phyloP scores from a whole-genome alignment of 805 yeast genomes.

The Candida morakotiae region DNA sequence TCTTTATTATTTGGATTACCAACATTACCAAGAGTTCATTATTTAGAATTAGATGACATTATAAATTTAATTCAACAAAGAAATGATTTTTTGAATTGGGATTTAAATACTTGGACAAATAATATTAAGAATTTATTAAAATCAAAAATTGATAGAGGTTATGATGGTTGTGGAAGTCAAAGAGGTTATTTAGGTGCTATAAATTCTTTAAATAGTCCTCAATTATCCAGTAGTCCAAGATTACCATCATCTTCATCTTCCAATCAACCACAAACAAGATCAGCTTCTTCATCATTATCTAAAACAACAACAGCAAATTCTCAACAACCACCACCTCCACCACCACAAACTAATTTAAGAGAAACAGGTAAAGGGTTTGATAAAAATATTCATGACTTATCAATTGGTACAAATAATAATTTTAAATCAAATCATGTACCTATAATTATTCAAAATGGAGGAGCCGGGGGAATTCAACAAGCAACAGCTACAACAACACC shows the following conservation, averaged over 20 bases:
- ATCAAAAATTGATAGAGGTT: conserved; percentile 43
- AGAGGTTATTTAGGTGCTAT: conserved; percentile 61
- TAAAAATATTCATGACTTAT: conserved; percentile 13
- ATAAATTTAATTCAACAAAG: conserved; percentile 15
- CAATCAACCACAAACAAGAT: not conserved
- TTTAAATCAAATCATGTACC: conserved; percentile 5
- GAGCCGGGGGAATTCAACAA: not conserved
- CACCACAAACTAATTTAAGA: conserved; percentile 2
- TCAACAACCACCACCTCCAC: not conserved
- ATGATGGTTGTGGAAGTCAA: conserved; percentile 72
- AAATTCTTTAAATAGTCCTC: conserved; percentile 44
- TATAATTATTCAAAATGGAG: conserved; percentile 5
- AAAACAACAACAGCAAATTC: conserved; percentile 1
- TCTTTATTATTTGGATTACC: conserved; percentile 43
- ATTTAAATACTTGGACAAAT: conserved; percentile 29
- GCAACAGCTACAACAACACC: not conserved
- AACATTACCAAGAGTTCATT: conserved; percentile 42
- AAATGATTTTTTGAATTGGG: conserved; percentile 33
- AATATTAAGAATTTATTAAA: conserved; percentile 28
- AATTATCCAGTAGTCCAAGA: conserved; percentile 9
- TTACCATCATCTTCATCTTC: conserved; percentile 3
- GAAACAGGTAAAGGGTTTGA: conserved; percentile 6
- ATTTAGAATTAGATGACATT: conserved; percentile 33
- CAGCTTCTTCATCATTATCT: conserved; percentile 5
- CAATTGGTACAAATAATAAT: conserved; percentile 8